phyloP scores from a whole-genome alignment of 148 eudicot genomes.

The Camellia japonica region DNA sequence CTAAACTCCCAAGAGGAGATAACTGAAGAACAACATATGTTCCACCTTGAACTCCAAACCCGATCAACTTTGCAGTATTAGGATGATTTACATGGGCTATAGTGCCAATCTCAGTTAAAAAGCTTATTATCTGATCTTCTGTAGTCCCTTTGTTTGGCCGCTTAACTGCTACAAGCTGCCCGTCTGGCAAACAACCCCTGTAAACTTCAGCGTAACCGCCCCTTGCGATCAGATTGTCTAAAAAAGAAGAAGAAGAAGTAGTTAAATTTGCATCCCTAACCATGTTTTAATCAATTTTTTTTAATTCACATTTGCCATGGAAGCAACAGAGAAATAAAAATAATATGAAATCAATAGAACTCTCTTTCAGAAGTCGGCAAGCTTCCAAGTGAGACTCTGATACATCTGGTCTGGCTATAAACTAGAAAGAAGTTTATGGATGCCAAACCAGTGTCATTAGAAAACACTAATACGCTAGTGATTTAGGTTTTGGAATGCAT shows the following conservation, averaged over 20 bases:
- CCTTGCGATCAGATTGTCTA: conserved; percentile 69
- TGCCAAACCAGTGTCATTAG: too few species aligned
- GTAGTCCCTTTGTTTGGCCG: conserved; percentile 51
- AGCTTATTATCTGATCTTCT: conserved; percentile 54
- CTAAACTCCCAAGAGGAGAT: conserved; percentile 78
- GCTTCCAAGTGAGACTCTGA: too few species aligned
- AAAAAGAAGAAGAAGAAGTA: neutral
- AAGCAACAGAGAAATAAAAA: too few species aligned
- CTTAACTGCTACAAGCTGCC: conserved; percentile 68
- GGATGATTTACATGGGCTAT: conserved; percentile 84
- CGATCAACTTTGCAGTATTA: conserved; percentile 74
- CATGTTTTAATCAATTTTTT: neutral
- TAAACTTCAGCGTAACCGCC: conserved; percentile 85
- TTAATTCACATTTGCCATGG: neutral
- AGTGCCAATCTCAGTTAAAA: conserved; percentile 75
- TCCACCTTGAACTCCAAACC: conserved; percentile 80
- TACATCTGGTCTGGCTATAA: too few species aligned
- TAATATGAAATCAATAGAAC: too few species aligned
- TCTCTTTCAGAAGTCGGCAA: too few species aligned
- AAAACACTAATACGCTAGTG: too few species aligned
- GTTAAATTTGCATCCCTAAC: neutral
- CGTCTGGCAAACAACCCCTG: conserved; percentile 59
- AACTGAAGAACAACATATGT: conserved; percentile 62
- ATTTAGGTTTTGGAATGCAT: too few species aligned
- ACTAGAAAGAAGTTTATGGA: too few species aligned